Evolutionary conservation across 192 early-diverging fungal genomes (phyloP).

Genomic region (Kappamyces sp.): DNA sequence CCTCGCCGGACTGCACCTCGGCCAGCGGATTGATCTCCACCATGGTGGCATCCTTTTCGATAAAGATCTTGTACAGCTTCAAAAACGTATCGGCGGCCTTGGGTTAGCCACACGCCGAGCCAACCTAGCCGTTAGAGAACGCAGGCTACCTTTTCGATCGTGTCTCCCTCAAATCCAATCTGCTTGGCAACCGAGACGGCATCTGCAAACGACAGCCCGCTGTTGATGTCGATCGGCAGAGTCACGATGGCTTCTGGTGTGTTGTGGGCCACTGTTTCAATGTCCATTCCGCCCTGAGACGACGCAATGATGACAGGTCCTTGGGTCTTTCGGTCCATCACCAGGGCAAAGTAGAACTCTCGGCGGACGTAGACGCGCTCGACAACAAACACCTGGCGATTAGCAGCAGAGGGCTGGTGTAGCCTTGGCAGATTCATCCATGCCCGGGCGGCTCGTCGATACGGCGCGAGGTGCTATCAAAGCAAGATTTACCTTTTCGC

Average conservation of each 20-base stretch:
- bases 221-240: slow-evolving; percentile 82
- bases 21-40: slow-evolving; percentile 99
- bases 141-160: slow-evolving; percentile 52
- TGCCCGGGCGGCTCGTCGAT: neutral
- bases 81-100: slow-evolving; percentile 85
- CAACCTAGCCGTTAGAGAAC: neutral
- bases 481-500: slow-evolving; percentile 63
- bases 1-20: slow-evolving; percentile 79
- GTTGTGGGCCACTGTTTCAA: slow-evolving; percentile 91
- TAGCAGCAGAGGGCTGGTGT: neutral
- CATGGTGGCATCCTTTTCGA: slow-evolving; percentile 94
- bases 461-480: neutral
- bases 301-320: slow-evolving; percentile 96
- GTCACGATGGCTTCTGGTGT: slow-evolving; percentile 94
- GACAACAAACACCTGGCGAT: slow-evolving; percentile 72
- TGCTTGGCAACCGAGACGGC: slow-evolving; percentile 73
- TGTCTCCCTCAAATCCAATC: slow-evolving; percentile 82
- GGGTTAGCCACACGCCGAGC: slow-evolving; percentile 7
- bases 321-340: slow-evolving; percentile 90
- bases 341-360: slow-evolving; percentile 99
- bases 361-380: slow-evolving; percentile 95
- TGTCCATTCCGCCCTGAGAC: slow-evolving; percentile 96
- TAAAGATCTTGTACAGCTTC: slow-evolving; percentile 93
- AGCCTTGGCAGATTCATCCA: neutral
- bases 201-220: slow-evolving; percentile 67